Percentiles rank a stretch among this genome's conserved stretches.
phyloP scores from a whole-genome alignment of 2,329 filamentous ascomycete species.

The Ophioceras dolichostomum region DNA sequence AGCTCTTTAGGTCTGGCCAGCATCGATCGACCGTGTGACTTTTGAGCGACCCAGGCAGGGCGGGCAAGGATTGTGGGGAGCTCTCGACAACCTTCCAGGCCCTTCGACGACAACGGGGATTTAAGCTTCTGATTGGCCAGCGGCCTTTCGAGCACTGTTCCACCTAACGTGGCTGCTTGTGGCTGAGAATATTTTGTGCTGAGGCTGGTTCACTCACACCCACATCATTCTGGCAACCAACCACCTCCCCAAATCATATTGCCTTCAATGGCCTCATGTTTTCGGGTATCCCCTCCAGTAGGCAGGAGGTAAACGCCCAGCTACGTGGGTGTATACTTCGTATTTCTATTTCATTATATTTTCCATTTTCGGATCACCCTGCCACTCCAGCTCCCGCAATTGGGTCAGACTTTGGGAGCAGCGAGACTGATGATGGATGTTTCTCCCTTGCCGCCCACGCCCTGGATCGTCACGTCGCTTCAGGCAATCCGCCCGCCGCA shows the following conservation, averaged over 20 bases:
- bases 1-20: background rate
- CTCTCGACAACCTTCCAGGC: conserved; percentile 10
- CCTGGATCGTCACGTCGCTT: no score
- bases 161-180: no score
- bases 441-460: no score
- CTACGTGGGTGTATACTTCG: background rate
- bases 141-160: no score
- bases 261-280: no score
- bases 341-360: background rate
- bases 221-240: background rate
- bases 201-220: background rate
- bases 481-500: no score
- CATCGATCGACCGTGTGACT: background rate
- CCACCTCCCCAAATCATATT: no score
- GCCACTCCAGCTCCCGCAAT: background rate
- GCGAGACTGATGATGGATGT: no score
- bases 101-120: conserved; percentile 10
- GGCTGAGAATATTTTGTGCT: no score
- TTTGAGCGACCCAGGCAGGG: background rate
- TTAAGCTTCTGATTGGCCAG: conserved; percentile 6
- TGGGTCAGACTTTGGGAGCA: no score
- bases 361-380: background rate
- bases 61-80: background rate
- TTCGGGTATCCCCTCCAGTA: background rate
- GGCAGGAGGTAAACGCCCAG: background rate